Evolutionary conservation across 1,139 yeast species (phyloP).

Genomic region (Candida gigantensis): DNA sequence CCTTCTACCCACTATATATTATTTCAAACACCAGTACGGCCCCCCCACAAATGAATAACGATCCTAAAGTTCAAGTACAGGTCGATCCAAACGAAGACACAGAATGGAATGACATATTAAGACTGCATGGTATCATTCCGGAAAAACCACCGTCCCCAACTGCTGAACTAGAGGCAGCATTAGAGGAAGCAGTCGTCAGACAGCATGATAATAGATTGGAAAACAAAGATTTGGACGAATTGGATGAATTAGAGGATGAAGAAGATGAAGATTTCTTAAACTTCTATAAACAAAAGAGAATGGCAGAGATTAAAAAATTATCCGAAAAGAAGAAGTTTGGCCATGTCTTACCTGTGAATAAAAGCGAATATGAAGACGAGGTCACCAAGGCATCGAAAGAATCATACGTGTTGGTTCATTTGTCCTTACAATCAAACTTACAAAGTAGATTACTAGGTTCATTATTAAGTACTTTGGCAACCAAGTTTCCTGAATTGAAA

Average conservation of each 20-base stretch:
- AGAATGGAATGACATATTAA: slow-evolving; percentile 95
- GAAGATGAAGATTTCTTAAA: slow-evolving; percentile 77
- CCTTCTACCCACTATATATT: not conserved
- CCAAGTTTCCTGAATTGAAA: slow-evolving; percentile 74
- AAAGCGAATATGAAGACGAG: slow-evolving; percentile 84
- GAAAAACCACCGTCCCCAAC: slow-evolving; percentile 90
- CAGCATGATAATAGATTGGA: slow-evolving; percentile 81
- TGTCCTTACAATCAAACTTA: slow-evolving; percentile 65
- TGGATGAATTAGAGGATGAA: slow-evolving; percentile 79
- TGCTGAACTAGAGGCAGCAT: slow-evolving; percentile 79
- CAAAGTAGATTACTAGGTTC: slow-evolving; percentile 74
- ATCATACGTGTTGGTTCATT: slow-evolving; percentile 70
- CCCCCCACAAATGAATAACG: slow-evolving; percentile 11
- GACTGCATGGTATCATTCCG: slow-evolving; percentile 90
- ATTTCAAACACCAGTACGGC: not conserved
- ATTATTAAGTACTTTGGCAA: slow-evolving; percentile 52
- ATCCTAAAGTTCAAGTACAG: slow-evolving; percentile 62
- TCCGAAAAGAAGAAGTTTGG: slow-evolving; percentile 72
- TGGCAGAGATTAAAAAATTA: slow-evolving; percentile 67
- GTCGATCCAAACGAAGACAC: slow-evolving; percentile 96
- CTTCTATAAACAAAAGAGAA: slow-evolving; percentile 71
- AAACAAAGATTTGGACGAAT: slow-evolving; percentile 71
- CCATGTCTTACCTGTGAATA: slow-evolving; percentile 69
- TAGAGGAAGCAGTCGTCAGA: slow-evolving; percentile 74
- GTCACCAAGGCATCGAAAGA: slow-evolving; percentile 75